Base-by-base conservation (phyloP, 148 eudicot species). In the Chenopodium suecicum region DNA sequence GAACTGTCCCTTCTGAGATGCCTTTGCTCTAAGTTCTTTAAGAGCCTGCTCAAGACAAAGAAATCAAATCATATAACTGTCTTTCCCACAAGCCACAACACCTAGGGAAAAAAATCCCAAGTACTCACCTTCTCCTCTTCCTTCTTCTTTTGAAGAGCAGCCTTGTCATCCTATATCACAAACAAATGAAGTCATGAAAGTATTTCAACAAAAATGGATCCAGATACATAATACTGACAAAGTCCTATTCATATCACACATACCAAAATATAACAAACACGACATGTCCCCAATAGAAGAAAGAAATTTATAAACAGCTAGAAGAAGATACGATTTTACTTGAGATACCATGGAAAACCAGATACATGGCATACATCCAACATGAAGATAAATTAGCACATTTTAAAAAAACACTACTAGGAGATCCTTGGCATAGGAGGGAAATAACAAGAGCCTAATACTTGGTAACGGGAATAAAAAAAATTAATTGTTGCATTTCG, bases 11-110 rank as follows among this genome's bases (percentile, higher is more conserved):
- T 95, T 95, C 80, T 89, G 91, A 47, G 81, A 83, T 77, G 98
- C 98, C 92, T 95, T 95, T 76, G 97, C 90, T 74, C 86, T 91
- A 70, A 95, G 97, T 80, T 95, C 98, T 90, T 89, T 93, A 10
- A 93, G 93, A 47, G 97, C 97, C 95, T 93, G 85, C 23, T 50
- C 79, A 66, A 1, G 62, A 47, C 29, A 75, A 22, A 34, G 70
- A 63, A 31, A n/a, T 16, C 54, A 54, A 63, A 37, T 78, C 32
- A 69, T 37, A 75, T 52, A 7, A 65, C 34, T n/a, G 20, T 46
- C 70, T 23, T 25, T 56, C 11, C 65, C 22, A 65, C 48, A 76
- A 73, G 20, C 31, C 4, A 34, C 1, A 34, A 65, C 73, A 27
- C 46, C 19, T 19, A 70, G 2, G 52, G 29, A 19, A 29, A 48